A percentile compares a stretch with the other conserved stretches of the same genome.
Conservation (phyloP, 345 rosid genomes). For the Combretum micranthum region DNA sequence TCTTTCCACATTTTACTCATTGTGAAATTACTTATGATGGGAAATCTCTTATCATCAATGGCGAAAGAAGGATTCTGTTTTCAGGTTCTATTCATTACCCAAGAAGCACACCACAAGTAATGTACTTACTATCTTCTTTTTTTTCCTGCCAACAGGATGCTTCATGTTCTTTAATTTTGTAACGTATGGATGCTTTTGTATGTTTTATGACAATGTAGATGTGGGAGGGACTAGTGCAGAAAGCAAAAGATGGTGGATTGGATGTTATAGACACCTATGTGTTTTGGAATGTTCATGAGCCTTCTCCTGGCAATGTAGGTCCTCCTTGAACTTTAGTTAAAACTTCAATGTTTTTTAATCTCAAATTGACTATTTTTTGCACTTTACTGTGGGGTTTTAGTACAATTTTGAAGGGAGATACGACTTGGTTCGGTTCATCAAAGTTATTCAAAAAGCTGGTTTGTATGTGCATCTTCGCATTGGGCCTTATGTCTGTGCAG, state of each 20-base stretch:
- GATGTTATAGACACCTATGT: slow-evolving; percentile 64
- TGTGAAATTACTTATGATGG: slow-evolving; percentile 42
- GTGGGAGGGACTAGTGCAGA: slow-evolving; percentile 62
- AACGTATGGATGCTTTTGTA: neutral
- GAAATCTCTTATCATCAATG: slow-evolving; percentile 50
- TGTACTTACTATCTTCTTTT: too few species aligned
- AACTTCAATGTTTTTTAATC: neutral
- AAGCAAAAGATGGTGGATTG: slow-evolving; percentile 66
- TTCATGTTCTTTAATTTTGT: neutral
- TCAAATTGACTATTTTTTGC: neutral
- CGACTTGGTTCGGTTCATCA: slow-evolving; percentile 53
- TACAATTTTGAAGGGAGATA: slow-evolving; percentile 54
- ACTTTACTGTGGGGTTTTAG: slow-evolving; percentile 16
- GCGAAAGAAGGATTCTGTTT: slow-evolving; percentile 47
- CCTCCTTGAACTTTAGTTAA: slow-evolving; percentile 7
- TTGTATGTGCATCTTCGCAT: slow-evolving; percentile 60
- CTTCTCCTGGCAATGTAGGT: slow-evolving; percentile 55
- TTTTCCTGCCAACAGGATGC: neutral
- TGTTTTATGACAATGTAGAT: slow-evolving; percentile 30
- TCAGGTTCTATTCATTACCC: slow-evolving; percentile 74
- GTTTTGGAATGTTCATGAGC: slow-evolving; percentile 70
- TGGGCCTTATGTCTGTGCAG: slow-evolving; percentile 69
- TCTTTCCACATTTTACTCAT: slow-evolving; percentile 12
- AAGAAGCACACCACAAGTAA: slow-evolving; percentile 56
- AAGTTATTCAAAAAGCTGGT: slow-evolving; percentile 45